phyloP scores from a whole-genome alignment of 1,139 yeast species.

The Blastobotrys illinoisensis region DNA sequence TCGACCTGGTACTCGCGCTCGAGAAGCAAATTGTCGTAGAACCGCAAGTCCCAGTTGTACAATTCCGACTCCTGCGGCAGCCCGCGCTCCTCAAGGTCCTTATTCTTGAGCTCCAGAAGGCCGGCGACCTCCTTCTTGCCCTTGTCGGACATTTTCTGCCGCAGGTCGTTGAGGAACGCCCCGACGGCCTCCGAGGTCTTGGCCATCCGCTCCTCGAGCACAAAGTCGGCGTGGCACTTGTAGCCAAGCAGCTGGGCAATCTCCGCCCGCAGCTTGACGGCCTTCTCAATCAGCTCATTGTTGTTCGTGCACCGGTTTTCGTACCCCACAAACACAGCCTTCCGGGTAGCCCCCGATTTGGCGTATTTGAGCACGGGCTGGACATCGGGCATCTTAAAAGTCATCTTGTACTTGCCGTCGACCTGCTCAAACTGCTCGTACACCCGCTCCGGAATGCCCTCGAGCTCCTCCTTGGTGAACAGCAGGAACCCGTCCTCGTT shows the following conservation, averaged over 20 bases:
- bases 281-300: slow-evolving; percentile 52
- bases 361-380: slow-evolving; percentile 74
- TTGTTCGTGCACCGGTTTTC: slow-evolving; percentile 64
- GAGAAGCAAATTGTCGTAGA: slow-evolving; percentile 56
- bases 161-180: slow-evolving; percentile 57
- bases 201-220: slow-evolving; percentile 77
- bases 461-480: slow-evolving; percentile 60
- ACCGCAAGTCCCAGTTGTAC: slow-evolving; percentile 71
- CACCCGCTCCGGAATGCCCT: slow-evolving; percentile 66
- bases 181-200: slow-evolving; percentile 55
- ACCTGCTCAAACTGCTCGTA: slow-evolving; percentile 52
- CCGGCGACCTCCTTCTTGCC: slow-evolving; percentile 50
- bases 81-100: slow-evolving; percentile 45
- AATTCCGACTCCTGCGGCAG: slow-evolving; percentile 39
- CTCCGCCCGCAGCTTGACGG: slow-evolving; percentile 55
- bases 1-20: slow-evolving; percentile 69
- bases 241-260: slow-evolving; percentile 63
- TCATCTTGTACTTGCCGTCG: slow-evolving; percentile 54
- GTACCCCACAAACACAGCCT: slow-evolving; percentile 57
- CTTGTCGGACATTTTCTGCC: slow-evolving; percentile 49
- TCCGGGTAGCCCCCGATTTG: slow-evolving; percentile 56
- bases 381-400: slow-evolving; percentile 76
- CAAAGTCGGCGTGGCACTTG: slow-evolving; percentile 58
- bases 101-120: slow-evolving; percentile 49
- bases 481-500: slow-evolving; percentile 60